Base-by-base conservation (phyloP, 768 basidiomycete genomes). In the Erythrobasidium yunnanense region DNA sequence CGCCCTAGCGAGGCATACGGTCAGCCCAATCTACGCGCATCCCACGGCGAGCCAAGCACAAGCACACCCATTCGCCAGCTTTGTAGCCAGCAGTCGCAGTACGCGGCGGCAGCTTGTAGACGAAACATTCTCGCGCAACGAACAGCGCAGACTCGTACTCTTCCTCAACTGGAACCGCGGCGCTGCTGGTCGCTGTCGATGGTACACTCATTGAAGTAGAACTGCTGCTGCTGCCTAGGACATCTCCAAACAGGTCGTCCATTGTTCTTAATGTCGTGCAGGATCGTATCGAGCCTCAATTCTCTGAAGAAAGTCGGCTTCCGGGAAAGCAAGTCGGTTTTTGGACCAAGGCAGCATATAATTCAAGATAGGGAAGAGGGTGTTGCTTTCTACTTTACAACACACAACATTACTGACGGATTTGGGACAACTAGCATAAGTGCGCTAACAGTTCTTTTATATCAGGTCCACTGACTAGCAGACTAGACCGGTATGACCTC, bases 201-300 rank as follows among this genome's bases (percentile, higher is more conserved):
- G 89, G 90, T 72, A 85, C 83, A 81, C 83, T 83, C 66, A 88
- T 85, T 72, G 85, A 87, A 13, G 88, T 89, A 69, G 87, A 87
- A 27, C 29, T 55, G 60, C 87, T 86, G 42, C 78, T 81, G 51
- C 72, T 83, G 7, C 18, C 23, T 8, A 29, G 47, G 20, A 51
- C 22, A 32, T 63, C 60, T 11, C 60, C 60, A 32, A 63, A 63
- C 20, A 63, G 60, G 60, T 63, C 60, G 38, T 63, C 60, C 60
- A 63, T 63, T 7, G 8, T 30, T 22, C 15, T 15, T 52, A 23
- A n/a, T n/a, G n/a, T n/a, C n/a, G n/a, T n/a, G n/a, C n/a, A n/a
- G n/a, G n/a, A n/a, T n/a, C n/a, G n/a, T n/a, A n/a, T n/a, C n/a
- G n/a, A n/a, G n/a, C n/a, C n/a, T n/a, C n/a, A n/a, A n/a, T n/a